Evolutionary conservation across 495 filamentous ascomycete species (phyloP).

Genomic region (Trichocladium uniseriatum): DNA sequence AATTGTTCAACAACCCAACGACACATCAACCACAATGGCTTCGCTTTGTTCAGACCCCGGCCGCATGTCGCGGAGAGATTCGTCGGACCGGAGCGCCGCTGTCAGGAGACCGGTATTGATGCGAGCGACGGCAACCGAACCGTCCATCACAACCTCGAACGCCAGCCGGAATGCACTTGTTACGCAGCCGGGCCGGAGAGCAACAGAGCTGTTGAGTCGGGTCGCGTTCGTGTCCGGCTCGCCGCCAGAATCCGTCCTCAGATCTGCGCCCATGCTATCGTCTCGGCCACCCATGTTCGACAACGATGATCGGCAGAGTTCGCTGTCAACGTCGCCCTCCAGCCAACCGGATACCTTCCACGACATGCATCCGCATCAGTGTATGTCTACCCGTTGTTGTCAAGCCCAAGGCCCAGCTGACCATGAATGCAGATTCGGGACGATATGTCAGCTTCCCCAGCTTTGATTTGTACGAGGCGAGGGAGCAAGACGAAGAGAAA

Average conservation of each 20-base stretch:
- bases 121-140: constrained; percentile 43
- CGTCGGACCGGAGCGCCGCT: constrained; percentile 25
- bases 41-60: constrained; percentile 19
- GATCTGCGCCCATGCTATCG: constrained; percentile 28
- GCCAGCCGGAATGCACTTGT: constrained; percentile 40
- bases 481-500: constrained; percentile 31
- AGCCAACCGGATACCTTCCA: constrained; percentile 24
- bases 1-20: constrained; percentile 7
- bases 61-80: constrained; percentile 30
- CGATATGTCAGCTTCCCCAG: constrained; percentile 51
- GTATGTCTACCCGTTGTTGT: constrained; percentile 13
- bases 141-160: constrained; percentile 47
- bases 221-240: constrained; percentile 40
- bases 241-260: constrained; percentile 25
- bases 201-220: constrained; percentile 43
- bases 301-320: constrained; percentile 19
- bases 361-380: constrained; percentile 15
- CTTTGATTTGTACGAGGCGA: constrained; percentile 42
- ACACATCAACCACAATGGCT: constrained; percentile 22
- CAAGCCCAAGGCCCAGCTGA: constrained; percentile 3
- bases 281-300: constrained; percentile 31
- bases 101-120: constrained; percentile 41
- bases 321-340: constrained; percentile 24
- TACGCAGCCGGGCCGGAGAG: constrained; percentile 36
- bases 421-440: constrained; percentile 24